phyloP scores from a whole-genome alignment of 768 basidiomycete species.

The Collybia sordida region DNA sequence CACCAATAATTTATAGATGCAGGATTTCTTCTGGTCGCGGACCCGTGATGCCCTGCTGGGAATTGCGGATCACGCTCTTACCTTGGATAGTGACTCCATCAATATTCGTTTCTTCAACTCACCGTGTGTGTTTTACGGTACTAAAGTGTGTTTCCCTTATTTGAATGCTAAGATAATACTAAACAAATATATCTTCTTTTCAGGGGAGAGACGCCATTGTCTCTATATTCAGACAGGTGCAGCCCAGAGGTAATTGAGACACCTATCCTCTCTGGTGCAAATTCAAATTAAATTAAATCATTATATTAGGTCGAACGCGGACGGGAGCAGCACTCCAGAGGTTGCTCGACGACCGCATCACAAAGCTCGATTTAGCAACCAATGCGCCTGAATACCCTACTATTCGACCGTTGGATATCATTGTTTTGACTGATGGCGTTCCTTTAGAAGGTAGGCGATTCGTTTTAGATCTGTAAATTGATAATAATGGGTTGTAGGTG shows the following conservation, averaged over 20 bases:
- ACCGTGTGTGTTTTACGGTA: conserved; percentile 3
- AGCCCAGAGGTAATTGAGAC: conserved; percentile 11
- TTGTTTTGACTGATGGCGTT: conserved; percentile 31
- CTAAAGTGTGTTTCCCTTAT: conserved; percentile 6
- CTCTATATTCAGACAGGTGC: conserved; percentile 18
- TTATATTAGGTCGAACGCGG: conserved; percentile 25
- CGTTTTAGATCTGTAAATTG: no score
- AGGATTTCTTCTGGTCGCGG: conserved; percentile 21
- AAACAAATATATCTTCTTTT: not conserved
- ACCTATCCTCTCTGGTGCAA: not conserved
- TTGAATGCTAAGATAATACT: not conserved
- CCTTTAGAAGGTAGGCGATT: conserved; percentile 7
- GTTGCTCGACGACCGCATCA: conserved; percentile 20
- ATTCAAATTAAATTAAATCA: not conserved
- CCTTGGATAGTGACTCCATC: conserved; percentile 20
- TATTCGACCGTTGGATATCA: conserved; percentile 29
- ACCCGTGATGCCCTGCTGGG: conserved; percentile 23
- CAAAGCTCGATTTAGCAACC: conserved; percentile 18
- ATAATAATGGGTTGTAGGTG: conserved; percentile 6
- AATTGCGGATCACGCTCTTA: conserved; percentile 28
- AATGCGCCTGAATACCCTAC: conserved; percentile 14
- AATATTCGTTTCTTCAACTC: conserved; percentile 28
- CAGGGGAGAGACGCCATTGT: conserved; percentile 18
- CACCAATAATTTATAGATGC: conserved; percentile 13
- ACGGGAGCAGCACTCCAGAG: conserved; percentile 24